phyloP scores from a whole-genome alignment of 352 stramenopile genomes.

The Phytopythium boreale region DNA sequence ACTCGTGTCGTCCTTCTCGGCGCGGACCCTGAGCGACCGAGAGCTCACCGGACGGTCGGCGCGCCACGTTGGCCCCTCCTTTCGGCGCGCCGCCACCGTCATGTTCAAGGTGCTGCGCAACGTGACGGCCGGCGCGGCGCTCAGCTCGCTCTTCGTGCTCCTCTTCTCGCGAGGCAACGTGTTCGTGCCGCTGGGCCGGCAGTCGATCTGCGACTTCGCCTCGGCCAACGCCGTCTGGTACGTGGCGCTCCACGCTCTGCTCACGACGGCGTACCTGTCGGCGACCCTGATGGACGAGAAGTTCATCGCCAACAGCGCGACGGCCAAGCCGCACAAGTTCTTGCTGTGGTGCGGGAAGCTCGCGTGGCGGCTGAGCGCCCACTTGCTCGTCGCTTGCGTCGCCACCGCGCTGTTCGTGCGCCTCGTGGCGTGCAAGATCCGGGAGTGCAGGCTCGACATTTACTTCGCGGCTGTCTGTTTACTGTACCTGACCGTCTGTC shows the following conservation, averaged over 20 bases:
- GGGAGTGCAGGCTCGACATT: conserved; percentile 7
- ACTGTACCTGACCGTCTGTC: conserved; percentile 11
- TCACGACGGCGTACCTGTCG: background rate
- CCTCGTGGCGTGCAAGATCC: background rate
- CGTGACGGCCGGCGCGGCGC: background rate
- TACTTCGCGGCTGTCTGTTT: conserved; percentile 17
- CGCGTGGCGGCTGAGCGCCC: background rate
- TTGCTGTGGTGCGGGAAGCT: background rate
- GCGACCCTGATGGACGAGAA: background rate
- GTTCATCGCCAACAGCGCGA: background rate
- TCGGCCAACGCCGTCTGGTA: background rate
- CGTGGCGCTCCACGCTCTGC: background rate
- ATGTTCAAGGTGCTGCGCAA: background rate
- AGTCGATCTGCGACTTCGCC: background rate
- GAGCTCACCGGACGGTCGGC: background rate
- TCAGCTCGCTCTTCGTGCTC: background rate
- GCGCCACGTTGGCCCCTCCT: background rate
- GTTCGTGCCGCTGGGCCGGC: background rate
- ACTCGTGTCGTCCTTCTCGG: background rate
- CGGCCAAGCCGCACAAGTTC: background rate
- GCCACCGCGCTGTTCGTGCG: background rate
- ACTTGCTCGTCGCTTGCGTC: background rate
- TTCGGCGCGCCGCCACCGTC: background rate
- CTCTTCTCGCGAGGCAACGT: background rate
- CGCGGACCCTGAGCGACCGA: background rate